Percentiles rank a stretch among this genome's conserved stretches.
Evolutionary conservation across 805 yeast species (phyloP).

Genomic region (Suhomyces sp.): DNA sequence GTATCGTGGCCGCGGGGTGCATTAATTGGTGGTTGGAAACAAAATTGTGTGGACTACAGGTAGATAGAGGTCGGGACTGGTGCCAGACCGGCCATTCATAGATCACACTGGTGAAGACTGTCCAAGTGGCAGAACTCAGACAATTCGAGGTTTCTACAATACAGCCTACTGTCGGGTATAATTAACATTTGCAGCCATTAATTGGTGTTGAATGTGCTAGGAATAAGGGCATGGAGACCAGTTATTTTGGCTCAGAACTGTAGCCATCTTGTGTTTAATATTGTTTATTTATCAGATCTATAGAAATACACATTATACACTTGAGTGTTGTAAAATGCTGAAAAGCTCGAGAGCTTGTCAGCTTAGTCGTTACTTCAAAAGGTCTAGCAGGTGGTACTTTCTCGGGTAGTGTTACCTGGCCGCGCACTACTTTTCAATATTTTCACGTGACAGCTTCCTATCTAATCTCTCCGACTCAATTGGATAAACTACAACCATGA

Average conservation of each 20-base stretch:
- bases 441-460: background rate
- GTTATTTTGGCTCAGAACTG: too few species aligned
- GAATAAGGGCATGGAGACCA: too few species aligned
- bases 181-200: too few species aligned
- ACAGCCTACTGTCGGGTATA: too few species aligned
- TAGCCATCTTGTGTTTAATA: too few species aligned
- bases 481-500: background rate
- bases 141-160: too few species aligned
- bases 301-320: background rate
- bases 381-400: background rate
- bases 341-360: too few species aligned
- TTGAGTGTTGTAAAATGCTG: background rate
- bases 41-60: slow-evolving; percentile 67
- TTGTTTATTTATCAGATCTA: background rate
- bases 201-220: too few species aligned
- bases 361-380: too few species aligned
- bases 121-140: too few species aligned
- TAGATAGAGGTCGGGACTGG: slow-evolving; percentile 73
- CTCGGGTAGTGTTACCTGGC: background rate
- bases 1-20: slow-evolving; percentile 78
- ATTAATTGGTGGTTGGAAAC: slow-evolving; percentile 75
- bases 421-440: background rate
- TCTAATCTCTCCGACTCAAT: background rate
- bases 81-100: slow-evolving; percentile 35
- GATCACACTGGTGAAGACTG: background rate